These are phyloP conservation scores for Candida patagonica DNA, from an alignment of 805 yeast species.

Conservation along the genomic window DNA sequence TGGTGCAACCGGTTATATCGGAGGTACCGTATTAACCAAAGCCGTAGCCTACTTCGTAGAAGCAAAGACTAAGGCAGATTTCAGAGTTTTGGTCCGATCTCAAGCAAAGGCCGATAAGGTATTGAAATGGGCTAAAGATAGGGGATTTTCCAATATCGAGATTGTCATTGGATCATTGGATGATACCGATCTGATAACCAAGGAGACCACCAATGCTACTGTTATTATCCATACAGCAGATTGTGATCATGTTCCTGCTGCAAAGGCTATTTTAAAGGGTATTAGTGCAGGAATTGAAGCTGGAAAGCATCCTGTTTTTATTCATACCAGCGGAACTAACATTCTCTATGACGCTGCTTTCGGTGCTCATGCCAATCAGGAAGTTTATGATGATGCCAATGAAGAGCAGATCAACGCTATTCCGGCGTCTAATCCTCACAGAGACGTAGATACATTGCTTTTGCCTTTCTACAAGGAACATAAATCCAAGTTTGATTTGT, in stretches of 20 bases:
- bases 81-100: conserved; percentile 10
- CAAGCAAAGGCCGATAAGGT: conserved; percentile 8
- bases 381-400: conserved; percentile 11
- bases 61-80: background rate
- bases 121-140: conserved; percentile 11
- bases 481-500: conserved; percentile 6
- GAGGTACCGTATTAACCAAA: conserved; percentile 11
- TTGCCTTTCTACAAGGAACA: conserved; percentile 7
- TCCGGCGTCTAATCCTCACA: conserved; percentile 12
- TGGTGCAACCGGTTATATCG: conserved; percentile 17
- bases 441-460: conserved; percentile 12
- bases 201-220: conserved; percentile 9
- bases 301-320: conserved; percentile 10
- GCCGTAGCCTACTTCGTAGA: conserved; percentile 3
- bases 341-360: conserved; percentile 9
- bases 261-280: conserved; percentile 9
- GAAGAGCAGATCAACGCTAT: conserved; percentile 10
- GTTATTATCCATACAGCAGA: conserved; percentile 12
- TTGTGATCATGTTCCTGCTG: conserved; percentile 9
- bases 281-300: conserved; percentile 3
- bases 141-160: conserved; percentile 5
- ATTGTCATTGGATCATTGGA: conserved; percentile 8
- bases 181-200: conserved; percentile 1
- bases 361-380: conserved; percentile 4
- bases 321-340: conserved; percentile 15